Percentiles rank a stretch among this genome's conserved stretches.
Evolutionary conservation across 2,329 filamentous ascomycete species (phyloP).

Genomic region (Didymella segeticola): DNA sequence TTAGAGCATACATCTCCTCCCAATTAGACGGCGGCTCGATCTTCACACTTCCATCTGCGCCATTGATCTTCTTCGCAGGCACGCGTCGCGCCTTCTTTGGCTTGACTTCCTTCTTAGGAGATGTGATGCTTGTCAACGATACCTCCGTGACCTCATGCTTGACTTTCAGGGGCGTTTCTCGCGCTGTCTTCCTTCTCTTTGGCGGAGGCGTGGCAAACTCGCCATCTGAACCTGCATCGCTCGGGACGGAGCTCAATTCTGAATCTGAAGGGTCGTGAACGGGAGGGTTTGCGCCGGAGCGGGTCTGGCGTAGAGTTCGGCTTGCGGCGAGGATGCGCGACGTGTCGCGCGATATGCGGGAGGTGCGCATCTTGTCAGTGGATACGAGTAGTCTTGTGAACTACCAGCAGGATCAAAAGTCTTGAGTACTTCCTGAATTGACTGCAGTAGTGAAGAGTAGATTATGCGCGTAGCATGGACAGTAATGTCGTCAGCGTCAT

Average conservation of each 20-base stretch:
- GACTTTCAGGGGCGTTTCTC: conserved; percentile 44
- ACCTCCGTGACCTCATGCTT: conserved; percentile 28
- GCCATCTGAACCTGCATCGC: conserved; percentile 33
- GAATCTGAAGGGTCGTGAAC: conserved; percentile 38
- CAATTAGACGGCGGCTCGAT: conserved; percentile 75
- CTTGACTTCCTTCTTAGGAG: conserved; percentile 35
- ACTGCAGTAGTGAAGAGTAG: neutral
- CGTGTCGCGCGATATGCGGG: conserved; percentile 48
- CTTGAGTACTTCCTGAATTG: neutral
- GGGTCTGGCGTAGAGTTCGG: conserved; percentile 44
- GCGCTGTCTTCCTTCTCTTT: conserved; percentile 58
- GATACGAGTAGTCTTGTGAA: neutral
- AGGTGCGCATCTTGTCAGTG: conserved; percentile 41
- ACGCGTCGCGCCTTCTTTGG: conserved; percentile 47
- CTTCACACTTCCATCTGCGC: conserved; percentile 48
- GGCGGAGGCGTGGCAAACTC: conserved; percentile 23
- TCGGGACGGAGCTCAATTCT: conserved; percentile 41
- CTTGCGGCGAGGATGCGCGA: conserved; percentile 40
- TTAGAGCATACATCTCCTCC: conserved; percentile 79
- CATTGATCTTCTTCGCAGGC: conserved; percentile 44
- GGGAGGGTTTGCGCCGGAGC: conserved; percentile 32
- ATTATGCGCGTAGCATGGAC: conserved; percentile 1
- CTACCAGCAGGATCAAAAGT: too few relatives aligned
- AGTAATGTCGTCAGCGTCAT: conserved; percentile 14
- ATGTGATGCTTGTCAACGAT: conserved; percentile 23